Evolutionary conservation across 495 filamentous ascomycete species (phyloP), one percentile per base, ranked within the genome.

Genomic region (Stereocaulon alpinum): DNA sequence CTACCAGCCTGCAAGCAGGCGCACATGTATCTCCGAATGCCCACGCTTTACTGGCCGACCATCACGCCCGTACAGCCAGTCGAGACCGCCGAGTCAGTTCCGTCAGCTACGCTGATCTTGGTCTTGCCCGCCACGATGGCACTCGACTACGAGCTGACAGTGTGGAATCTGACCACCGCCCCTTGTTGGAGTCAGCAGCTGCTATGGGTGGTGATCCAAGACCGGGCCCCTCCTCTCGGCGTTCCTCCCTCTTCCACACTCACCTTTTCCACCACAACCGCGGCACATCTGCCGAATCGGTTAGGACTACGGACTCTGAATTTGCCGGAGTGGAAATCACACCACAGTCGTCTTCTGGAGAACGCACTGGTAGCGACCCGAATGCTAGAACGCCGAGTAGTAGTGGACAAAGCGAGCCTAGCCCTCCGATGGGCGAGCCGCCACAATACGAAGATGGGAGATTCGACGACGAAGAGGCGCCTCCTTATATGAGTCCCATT

Each of bases 121-220:
- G 93, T 34, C 80, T 94, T 51, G 91, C 88, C 10, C 78, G 90
- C 49, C 90, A 91, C 62, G 93, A 97, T 67, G 93, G 93, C 20
- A 88, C 88, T 0, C 81, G 93, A 15, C 71, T 98, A 56, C 83
- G 93, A 43, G 88, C 88, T 18, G 86, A 85, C 63, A 92, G 88
- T 50, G 76, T 77, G 24, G 89, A 92, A 61, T 88, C 86, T 41
- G 88, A 95, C 66, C 73, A 82, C 15, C 73, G 82, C 15, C 89
- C 89, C 3, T 76, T 95, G 3, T 75, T 95, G 5, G 82, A 81
- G 22, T 82, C 87, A 60, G 82, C 86, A 10, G 84, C 84, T 4
- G 80, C 77, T 61, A 85, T 88, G 62, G 76, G 65, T 18, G 56
- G 66, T 18, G 54, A 56, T 30, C 40, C 50, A n/a, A 48, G 55